A percentile compares a stretch with the other conserved stretches of the same genome.
Evolutionary conservation across 345 rosid species (phyloP).

Genomic region (Lepidium sativum): DNA sequence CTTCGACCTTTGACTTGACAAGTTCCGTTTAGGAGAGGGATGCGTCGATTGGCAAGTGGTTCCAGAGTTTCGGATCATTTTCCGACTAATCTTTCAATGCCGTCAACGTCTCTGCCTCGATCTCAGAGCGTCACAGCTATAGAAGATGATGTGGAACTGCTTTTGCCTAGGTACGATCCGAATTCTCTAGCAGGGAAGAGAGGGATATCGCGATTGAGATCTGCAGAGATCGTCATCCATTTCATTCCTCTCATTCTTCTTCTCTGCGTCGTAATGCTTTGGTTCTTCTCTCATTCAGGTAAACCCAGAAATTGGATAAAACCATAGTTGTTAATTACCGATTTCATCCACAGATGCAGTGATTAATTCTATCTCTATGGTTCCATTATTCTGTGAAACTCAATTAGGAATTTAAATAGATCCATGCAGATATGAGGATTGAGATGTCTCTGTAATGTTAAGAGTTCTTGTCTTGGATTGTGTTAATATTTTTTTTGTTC

Average conservation of each 20-base stretch:
- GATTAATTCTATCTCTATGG: neutral
- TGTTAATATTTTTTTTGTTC: neutral
- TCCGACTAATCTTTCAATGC: slow-evolving; percentile 5
- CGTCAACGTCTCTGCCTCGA: slow-evolving; percentile 23
- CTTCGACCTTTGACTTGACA: slow-evolving; percentile 13
- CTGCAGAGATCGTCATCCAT: slow-evolving; percentile 71
- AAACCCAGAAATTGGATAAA: neutral
- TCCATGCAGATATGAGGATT: neutral
- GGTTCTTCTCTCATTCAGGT: slow-evolving; percentile 71
- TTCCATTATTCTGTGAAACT: neutral
- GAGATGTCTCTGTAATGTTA: neutral
- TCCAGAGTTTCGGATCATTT: slow-evolving; percentile 37
- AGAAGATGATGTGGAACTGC: slow-evolving; percentile 26
- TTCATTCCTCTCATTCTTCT: slow-evolving; percentile 59
- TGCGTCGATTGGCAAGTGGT: slow-evolving; percentile 61
- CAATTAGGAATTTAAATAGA: neutral
- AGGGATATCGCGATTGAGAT: slow-evolving; percentile 50
- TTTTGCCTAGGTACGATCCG: slow-evolving; percentile 60
- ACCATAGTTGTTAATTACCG: neutral
- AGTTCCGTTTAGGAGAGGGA: slow-evolving; percentile 26
- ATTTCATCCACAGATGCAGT: neutral
- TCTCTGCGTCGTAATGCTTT: slow-evolving; percentile 57
- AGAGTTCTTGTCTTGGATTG: neutral
- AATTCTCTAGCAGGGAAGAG: slow-evolving; percentile 52
- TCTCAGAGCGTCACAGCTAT: slow-evolving; percentile 19